These are phyloP conservation scores for Stagonosporopsis vannaccii DNA, from an alignment of 2,329 filamentous ascomycete species.

Conservation along the genomic window DNA sequence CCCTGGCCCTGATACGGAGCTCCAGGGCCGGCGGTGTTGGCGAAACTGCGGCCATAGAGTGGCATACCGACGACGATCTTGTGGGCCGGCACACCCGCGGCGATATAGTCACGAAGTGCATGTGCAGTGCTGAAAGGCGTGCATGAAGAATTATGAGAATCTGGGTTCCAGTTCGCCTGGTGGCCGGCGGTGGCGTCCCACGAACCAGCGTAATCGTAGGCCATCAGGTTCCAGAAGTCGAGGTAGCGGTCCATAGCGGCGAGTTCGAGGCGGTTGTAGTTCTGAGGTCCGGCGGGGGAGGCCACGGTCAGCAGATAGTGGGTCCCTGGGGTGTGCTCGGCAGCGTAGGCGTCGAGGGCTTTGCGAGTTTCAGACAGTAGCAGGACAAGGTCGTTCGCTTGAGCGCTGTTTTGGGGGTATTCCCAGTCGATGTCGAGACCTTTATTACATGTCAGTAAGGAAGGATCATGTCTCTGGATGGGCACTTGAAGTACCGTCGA, in stretches of 20 bases:
- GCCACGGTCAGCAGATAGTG: conserved; percentile 58
- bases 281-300: conserved; percentile 53
- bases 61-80: conserved; percentile 50
- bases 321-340: conserved; percentile 47
- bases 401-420: conserved; percentile 40
- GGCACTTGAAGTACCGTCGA: conserved; percentile 36
- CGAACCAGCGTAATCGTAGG: conserved; percentile 73
- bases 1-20: conserved; percentile 41
- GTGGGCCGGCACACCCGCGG: conserved; percentile 39
- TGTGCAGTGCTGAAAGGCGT: conserved; percentile 47
- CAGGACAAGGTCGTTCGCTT: conserved; percentile 45
- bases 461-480: neutral
- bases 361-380: conserved; percentile 40
- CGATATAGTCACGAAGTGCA: conserved; percentile 42
- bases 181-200: conserved; percentile 47
- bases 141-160: conserved; percentile 6
- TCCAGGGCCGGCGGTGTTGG: conserved; percentile 46
- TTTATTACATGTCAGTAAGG: neutral
- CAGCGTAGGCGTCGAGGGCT: conserved; percentile 53
- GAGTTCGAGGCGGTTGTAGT: conserved; percentile 55
- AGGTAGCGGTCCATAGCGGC: conserved; percentile 56
- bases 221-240: conserved; percentile 73
- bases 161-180: conserved; percentile 38
- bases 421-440: conserved; percentile 50
- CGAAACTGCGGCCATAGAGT: conserved; percentile 47